phyloP scores from a whole-genome alignment of 225 moss, liverwort and hornwort genomes.

The Polytrichum commune region DNA sequence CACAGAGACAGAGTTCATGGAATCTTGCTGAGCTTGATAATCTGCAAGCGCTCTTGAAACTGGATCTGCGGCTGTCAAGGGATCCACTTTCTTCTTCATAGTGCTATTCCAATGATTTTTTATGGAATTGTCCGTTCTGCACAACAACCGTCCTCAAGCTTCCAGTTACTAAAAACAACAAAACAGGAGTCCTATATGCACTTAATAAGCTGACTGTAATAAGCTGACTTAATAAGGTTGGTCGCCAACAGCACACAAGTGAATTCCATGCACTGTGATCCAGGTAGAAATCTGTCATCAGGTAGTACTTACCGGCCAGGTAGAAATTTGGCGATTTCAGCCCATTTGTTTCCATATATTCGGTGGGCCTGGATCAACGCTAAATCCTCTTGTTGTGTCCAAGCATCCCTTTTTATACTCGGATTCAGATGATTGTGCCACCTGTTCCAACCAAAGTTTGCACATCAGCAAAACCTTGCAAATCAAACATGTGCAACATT shows the following conservation, averaged over 20 bases:
- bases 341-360: slow-evolving; percentile 69
- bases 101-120: slow-evolving; percentile 99
- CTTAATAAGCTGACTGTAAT: slow-evolving; percentile 26
- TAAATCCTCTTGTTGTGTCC: slow-evolving; percentile 94
- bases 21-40: slow-evolving; percentile 89
- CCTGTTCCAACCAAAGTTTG: slow-evolving; percentile 33
- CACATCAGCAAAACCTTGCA: not conserved
- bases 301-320: too few relatives aligned
- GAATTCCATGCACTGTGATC: slow-evolving; percentile 7
- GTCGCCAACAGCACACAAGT: slow-evolving; percentile 30
- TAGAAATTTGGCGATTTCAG: too few relatives aligned
- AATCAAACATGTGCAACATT: too few relatives aligned
- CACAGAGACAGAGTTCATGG: slow-evolving; percentile 32
- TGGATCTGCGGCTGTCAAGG: slow-evolving; percentile 78
- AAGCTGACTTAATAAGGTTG: slow-evolving; percentile 21
- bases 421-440: slow-evolving; percentile 99
- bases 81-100: slow-evolving; percentile 99
- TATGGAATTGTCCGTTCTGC: slow-evolving; percentile 97
- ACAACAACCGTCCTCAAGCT: not conserved
- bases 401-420: slow-evolving; percentile 94
- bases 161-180: not conserved
- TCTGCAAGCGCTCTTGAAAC: slow-evolving; percentile 86
- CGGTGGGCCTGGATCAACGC: slow-evolving; percentile 85
- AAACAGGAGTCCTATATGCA: slow-evolving; percentile 20
- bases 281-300: not conserved